Percentiles rank a stretch among this genome's conserved stretches.
These are phyloP conservation scores for Oehlia diaphana DNA, from an alignment of 192 early-diverging fungal species.

Conservation along the genomic window DNA sequence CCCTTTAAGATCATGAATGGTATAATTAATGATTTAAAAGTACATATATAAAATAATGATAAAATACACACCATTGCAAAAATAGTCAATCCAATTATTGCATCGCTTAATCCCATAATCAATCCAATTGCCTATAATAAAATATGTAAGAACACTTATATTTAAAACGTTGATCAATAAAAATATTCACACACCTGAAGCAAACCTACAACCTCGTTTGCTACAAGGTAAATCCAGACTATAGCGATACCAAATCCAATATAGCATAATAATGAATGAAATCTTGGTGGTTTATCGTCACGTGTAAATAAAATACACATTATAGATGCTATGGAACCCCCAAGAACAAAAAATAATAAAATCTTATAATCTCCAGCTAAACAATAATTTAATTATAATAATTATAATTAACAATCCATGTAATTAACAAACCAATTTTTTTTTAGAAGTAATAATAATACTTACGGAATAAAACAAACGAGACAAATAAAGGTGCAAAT, in stretches of 20 bases:
- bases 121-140: slow-evolving; percentile 66
- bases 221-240: slow-evolving; percentile 84
- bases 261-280: slow-evolving; percentile 54
- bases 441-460: not conserved
- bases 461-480: slow-evolving; percentile 39
- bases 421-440: not conserved
- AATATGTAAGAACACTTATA: not conserved
- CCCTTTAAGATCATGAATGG: slow-evolving; percentile 44
- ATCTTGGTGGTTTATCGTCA: slow-evolving; percentile 41
- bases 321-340: slow-evolving; percentile 34
- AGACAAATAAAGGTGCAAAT: slow-evolving; percentile 55
- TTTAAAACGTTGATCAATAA: too few relatives aligned
- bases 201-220: slow-evolving; percentile 88
- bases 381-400: not conserved
- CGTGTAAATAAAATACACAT: slow-evolving; percentile 38
- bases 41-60: not conserved
- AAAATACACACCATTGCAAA: slow-evolving; percentile 72
- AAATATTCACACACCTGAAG: slow-evolving; percentile 48
- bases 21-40: not conserved
- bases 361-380: slow-evolving; percentile 34
- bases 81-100: slow-evolving; percentile 79
- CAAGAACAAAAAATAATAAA: slow-evolving; percentile 32
- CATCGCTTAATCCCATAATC: slow-evolving; percentile 75
- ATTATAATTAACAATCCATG: not conserved
- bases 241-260: slow-evolving; percentile 79